Evolutionary conservation across 2,329 filamentous ascomycete species (phyloP).

Genomic region (Xylaria sp.): DNA sequence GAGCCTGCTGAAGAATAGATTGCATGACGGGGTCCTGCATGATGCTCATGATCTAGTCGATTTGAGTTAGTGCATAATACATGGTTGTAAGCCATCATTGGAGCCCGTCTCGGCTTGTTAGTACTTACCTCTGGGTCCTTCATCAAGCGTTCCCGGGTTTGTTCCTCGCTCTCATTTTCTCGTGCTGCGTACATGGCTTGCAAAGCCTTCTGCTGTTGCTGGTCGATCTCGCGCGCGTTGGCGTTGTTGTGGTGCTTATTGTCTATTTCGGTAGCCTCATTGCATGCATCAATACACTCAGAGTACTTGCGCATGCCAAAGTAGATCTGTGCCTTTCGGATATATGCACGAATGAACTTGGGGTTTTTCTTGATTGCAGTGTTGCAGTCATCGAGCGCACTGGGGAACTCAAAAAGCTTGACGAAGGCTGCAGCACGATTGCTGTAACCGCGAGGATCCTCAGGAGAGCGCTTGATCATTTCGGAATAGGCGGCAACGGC

Average conservation of each 20-base stretch:
- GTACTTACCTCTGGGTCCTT: constrained; percentile 85
- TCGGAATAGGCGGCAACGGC: constrained; percentile 94
- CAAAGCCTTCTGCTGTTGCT: constrained; percentile 92
- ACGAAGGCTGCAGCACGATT: constrained; percentile 97
- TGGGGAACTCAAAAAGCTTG: constrained; percentile 95
- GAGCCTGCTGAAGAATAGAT: constrained; percentile 94
- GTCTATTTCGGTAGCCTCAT: constrained; percentile 82
- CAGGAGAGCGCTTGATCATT: constrained; percentile 94
- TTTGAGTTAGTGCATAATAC: constrained; percentile 43
- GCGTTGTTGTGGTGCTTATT: constrained; percentile 73
- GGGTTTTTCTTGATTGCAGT: constrained; percentile 89
- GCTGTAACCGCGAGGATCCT: constrained; percentile 93
- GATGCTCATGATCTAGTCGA: constrained; percentile 78
- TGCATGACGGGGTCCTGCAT: constrained; percentile 98
- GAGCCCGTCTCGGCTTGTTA: not conserved
- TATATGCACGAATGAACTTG: constrained; percentile 93
- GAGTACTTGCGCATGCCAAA: constrained; percentile 99
- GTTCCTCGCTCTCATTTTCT: constrained; percentile 94
- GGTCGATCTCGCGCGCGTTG: constrained; percentile 90
- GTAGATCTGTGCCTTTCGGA: constrained; percentile 94
- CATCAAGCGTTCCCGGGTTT: constrained; percentile 91
- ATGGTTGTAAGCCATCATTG: not conserved
- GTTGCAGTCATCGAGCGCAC: constrained; percentile 92
- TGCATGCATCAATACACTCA: constrained; percentile 89
- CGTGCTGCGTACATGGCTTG: constrained; percentile 88